A percentile compares a stretch with the other conserved stretches of the same genome.
Conservation (phyloP, 768 basidiomycete genomes). For the Leccinum aurantiacum region DNA sequence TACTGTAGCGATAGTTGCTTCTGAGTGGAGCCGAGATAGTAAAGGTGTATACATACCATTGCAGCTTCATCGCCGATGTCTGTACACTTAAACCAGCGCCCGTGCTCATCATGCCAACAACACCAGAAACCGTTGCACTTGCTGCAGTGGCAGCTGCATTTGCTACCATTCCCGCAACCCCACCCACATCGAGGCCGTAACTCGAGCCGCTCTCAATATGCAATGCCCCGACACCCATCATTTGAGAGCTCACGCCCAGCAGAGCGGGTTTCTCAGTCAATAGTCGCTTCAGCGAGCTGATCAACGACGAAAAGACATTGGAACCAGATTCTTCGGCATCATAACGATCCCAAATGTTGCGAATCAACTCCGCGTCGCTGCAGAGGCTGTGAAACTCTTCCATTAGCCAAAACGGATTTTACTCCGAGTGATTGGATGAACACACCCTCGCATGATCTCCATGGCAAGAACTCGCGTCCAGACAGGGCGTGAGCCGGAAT, state of each 20-base stretch:
- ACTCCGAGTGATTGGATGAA: background rate
- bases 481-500: conserved; percentile 46
- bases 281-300: conserved; percentile 82
- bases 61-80: too few relatives aligned
- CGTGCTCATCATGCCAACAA: conserved; percentile 81
- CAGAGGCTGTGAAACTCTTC: conserved; percentile 52
- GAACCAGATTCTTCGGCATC: conserved; percentile 61
- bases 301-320: conserved; percentile 73
- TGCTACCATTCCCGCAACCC: conserved; percentile 81
- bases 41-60: conserved; percentile 55
- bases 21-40: background rate
- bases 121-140: conserved; percentile 78
- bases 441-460: conserved; percentile 88
- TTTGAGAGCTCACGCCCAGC: conserved; percentile 76
- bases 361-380: conserved; percentile 75
- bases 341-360: conserved; percentile 77
- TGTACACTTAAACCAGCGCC: conserved; percentile 73
- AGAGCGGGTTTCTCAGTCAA: conserved; percentile 86
- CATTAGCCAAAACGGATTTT: conserved; percentile 2
- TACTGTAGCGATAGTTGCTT: conserved; percentile 47
- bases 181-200: conserved; percentile 63
- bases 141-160: conserved; percentile 80
- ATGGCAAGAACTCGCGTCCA: conserved; percentile 93
- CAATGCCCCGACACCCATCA: conserved; percentile 74
- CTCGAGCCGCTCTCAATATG: conserved; percentile 29